Base-by-base conservation (phyloP, 2,329 filamentous ascomycete genomes). In the Mariannaea sp. region DNA sequence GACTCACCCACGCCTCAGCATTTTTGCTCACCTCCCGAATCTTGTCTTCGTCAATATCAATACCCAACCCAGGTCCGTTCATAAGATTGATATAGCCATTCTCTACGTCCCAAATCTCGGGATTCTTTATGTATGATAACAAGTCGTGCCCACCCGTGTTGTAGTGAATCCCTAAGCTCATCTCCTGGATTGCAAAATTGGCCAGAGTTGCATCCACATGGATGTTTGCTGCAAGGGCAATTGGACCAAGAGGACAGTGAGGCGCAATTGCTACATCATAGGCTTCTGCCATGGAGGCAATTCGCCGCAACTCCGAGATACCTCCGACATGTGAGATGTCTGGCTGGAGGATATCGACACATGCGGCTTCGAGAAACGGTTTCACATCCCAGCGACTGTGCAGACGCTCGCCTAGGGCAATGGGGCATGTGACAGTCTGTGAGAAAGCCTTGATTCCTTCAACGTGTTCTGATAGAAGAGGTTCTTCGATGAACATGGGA, bases 151-250 rank as follows among this genome's bases (percentile, higher is more conserved):
- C 78, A 1, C 82, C 85, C 0, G 78, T 80, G 61, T 92, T 92
- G 66, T 92, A 92, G 68, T 92, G 89, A 61, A 92, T 92, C 0
- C 88, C 89, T 24, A 91, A 65, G 46, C 84, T 87, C 89, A 91
- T 91, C 70, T 92, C 88, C 65, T 89, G 84, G 26, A 92, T 91
- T 0, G 80, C 82, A 66, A 88, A 90, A 68, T 87, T 91, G 16
- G 78, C 78, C 16, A 74, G 82, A 8, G 72, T 74, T 16, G 81
- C 75, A 19, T 83, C 85, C 1, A 91, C 81, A 57, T 91, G 88
- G 35, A 90, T 76, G 49, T 80, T 85, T 0, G 88, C 88, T 1
- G 88, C 88, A 13, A 91, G 74, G 0, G 88, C 86, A 43, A 92
- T 86, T 0, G 88, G 88, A 0, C 88, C 88, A 0, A 91, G 70